phyloP scores from a whole-genome alignment of 139 green algal species.

The Monoraphidium neglectum region DNA sequence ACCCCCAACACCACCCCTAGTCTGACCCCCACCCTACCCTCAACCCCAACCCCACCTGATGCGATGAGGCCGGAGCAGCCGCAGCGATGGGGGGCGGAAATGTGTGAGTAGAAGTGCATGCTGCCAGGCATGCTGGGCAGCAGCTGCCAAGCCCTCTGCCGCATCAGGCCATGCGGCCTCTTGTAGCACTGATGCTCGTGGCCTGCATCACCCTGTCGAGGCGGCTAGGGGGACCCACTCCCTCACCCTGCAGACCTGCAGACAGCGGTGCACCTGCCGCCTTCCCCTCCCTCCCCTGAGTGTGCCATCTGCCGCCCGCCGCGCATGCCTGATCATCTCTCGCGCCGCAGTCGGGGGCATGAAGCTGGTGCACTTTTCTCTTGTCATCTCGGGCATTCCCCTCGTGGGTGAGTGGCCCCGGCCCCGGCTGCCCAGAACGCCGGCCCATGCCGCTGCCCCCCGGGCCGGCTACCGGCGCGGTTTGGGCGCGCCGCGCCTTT shows the following conservation, averaged over 20 bases:
- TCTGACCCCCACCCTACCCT: not conserved
- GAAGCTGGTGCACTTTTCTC: conserved; percentile 32
- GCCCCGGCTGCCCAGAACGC: too few species aligned
- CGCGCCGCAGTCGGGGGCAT: conserved; percentile 31
- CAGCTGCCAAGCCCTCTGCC: not conserved
- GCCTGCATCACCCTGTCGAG: too few species aligned
- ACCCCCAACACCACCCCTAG: not conserved
- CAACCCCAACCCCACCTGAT: not conserved
- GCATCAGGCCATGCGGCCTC: not conserved
- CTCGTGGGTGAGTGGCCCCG: conserved; percentile 28
- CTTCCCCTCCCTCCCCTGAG: too few species aligned
- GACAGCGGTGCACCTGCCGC: too few species aligned
- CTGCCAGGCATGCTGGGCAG: not conserved
- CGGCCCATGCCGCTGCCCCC: too few species aligned
- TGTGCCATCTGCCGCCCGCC: too few species aligned
- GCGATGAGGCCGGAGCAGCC: not conserved
- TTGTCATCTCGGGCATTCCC: conserved; percentile 21
- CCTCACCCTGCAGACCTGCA: too few species aligned
- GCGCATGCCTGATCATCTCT: too few species aligned
- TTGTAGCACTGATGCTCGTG: too few species aligned
- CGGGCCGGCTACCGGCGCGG: too few species aligned
- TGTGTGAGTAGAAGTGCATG: not conserved
- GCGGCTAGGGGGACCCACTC: too few species aligned
- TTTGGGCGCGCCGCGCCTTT: too few species aligned
- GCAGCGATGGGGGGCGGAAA: not conserved